Base-by-base conservation (phyloP, 768 basidiomycete genomes). In the Sporobolomyces roseus region DNA sequence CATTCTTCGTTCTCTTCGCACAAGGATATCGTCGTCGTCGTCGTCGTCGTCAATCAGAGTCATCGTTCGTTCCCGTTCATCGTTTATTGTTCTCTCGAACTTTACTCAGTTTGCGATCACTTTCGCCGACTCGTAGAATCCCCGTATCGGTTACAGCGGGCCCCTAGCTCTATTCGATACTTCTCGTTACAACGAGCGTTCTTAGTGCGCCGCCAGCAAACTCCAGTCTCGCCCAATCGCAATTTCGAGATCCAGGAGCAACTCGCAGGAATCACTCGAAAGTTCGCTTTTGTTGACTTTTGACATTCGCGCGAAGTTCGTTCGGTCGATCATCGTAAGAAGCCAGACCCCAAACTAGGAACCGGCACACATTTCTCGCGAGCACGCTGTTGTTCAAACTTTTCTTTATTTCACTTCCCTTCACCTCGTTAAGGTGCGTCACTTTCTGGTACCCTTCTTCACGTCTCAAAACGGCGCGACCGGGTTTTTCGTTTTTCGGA, bases 401-500 rank as follows among this genome's bases (percentile, higher is more conserved):
- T 19, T 32, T 53, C 9, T 53, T 53, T 17, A 16, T 53, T 65
- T 68, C 56, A 33, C 14, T 77, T 65, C 60, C 61, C 36, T 16
- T 72, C 58, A 74, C 35, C 61, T 67, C 83, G 76, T 77, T 79
- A 75, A 77, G 78, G 80, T 80, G 81, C 78, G 81, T 81, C 80
- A 76, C 80, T 76, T 74, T 77, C 79, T 74, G 79, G 80, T 78
- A 80, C 80, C 74, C 78, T 81, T 74, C 74, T 64, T 74, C 68
- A 61, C 55, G 52, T 55, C 62, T 77, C 76, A 61, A 82, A 30
- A 29, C 50, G 38, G 53, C 27, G 48, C 54, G 21, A 36, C 36
- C 30, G 38, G 38, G 56, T 25, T 25, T 27, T 5, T 41, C 17
- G 9, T 41, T 17, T 41, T 33, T 70, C 49, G 53, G 69, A 62